Evolutionary conservation across 352 stramenopile species (phyloP), one percentile per base, ranked within the genome.

Genomic region (Pythium diclinum): DNA sequence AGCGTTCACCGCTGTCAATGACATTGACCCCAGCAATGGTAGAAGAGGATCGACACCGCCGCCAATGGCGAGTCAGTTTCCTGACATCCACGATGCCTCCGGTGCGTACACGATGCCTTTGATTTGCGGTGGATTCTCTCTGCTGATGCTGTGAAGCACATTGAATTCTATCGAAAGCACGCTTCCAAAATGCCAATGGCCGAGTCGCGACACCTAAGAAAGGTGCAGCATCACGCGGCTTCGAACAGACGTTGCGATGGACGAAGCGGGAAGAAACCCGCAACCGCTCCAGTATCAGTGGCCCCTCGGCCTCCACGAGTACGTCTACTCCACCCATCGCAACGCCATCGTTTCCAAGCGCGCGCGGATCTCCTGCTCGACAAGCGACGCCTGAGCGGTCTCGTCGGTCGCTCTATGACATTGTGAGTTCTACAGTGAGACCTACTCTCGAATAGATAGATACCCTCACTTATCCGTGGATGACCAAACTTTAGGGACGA

Each of bases 191-290:
- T 36, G 63, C 21, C 2, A 25, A 46, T 30, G 17, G 57, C 4
- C 44, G 48, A 3, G 19, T 33, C 2, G 17, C 28, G 9, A 23
- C 14, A 6, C 10, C 62, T 71, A 46, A 70, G 69, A 49, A 86
- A 83, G 46, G 33, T 40, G 59, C 75, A 28, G 76, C 78, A 8
- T 68, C 68, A 19, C 68, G 70, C 11, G 65, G 66, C 10, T 72
- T 82, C 53, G 67, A 72, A 38, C 74, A 87, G 48, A 82, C 83
- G 36, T 48, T 85, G 33, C 61, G 71, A 0, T 87, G 71, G 79
- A 73, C 71, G 21, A 88, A 85, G 66, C 58, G 67, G 0, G 73
- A 84, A 25, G 72, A 78, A 0, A 11, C 61, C 34, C 68, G 64
- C 8, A 36, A 28, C 11, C 64, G 64, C 14, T 63, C 56, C 16